Base-by-base conservation (phyloP, 1,284 basidiomycete species). In the Grifola frondosa region DNA sequence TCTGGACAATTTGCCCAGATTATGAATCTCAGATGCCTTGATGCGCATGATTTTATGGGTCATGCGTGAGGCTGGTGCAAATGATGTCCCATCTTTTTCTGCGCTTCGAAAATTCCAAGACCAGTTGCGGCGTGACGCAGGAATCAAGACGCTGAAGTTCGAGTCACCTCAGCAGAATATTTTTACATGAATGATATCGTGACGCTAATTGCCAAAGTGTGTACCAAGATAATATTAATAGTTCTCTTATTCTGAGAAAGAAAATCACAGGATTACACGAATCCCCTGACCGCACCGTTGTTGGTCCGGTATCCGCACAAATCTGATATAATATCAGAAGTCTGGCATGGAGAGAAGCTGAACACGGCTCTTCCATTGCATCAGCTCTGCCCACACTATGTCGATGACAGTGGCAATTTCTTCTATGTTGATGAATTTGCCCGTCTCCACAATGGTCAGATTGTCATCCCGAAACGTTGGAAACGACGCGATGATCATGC, bases 11-110 rank as follows among this genome's bases (percentile, higher is more conserved):
- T 23, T 52, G 2, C 57, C 51, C 3, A 50, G 51, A 9, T 24
- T 52, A 3, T 53, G 52, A 6, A 41, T 66, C 0, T 62, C 62
- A 2, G 38, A 50, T 23, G 46, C 53, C 2, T 42, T 65, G 5
- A 57, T 67, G 55, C 51, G 46, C 12, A 37, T 63, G 6, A 40
- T 67, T 19, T 39, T 69, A 2, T n/a, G 60, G 58, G 37, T 63
- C 5, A 42, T 67, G 1, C 33, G 49, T 12, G 59, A 64, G 37
- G 22, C 31, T 16, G 57, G 59, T 0, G 53, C 52, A 5, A 26
- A 30, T 4, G 35, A 63, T 44, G 60, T 69, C 6, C 66, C 65
- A 3, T 57, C 59, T 1, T 52, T 65, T 23, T 42, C 59, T 21
- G 30, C n/a, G 10, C 49, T 68, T 16, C 51, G 55, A 15, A 42